Evolutionary conservation across 345 rosid species (phyloP).

Genomic region (Linum usitatissimum): DNA sequence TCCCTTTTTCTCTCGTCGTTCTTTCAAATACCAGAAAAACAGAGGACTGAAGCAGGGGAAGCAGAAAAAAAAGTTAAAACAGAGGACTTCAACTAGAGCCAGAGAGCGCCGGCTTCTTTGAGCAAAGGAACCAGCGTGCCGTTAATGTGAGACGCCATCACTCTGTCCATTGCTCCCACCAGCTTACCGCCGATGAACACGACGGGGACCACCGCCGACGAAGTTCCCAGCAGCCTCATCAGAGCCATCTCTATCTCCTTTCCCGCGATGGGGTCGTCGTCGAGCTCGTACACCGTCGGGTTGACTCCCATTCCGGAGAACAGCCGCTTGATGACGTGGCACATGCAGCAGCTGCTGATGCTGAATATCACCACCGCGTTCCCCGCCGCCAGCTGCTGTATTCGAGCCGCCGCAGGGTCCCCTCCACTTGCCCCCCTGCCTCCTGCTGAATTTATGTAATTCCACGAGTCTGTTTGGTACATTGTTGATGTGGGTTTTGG

Average conservation of each 20-base stretch:
- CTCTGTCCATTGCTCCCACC: slow-evolving; percentile 81
- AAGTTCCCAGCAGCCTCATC: slow-evolving; percentile 37
- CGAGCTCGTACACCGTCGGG: slow-evolving; percentile 83
- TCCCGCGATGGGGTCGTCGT: slow-evolving; percentile 55
- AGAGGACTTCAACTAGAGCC: slow-evolving; percentile 38
- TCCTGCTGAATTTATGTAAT: background rate
- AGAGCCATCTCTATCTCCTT: slow-evolving; percentile 62
- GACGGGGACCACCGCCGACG: slow-evolving; percentile 69
- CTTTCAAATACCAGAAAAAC: background rate
- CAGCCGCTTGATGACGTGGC: slow-evolving; percentile 76
- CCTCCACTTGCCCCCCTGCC: slow-evolving; percentile 1
- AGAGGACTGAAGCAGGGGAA: background rate
- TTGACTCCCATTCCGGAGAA: slow-evolving; percentile 90
- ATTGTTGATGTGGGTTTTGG: slow-evolving; percentile 17
- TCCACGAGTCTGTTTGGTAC: slow-evolving; percentile 53
- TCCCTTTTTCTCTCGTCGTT: background rate
- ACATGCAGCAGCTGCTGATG: slow-evolving; percentile 91
- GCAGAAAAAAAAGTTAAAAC: background rate
- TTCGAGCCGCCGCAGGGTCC: slow-evolving; percentile 39
- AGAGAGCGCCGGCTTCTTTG: slow-evolving; percentile 85
- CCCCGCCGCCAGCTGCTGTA: slow-evolving; percentile 64
- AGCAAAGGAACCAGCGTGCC: slow-evolving; percentile 92
- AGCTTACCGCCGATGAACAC: slow-evolving; percentile 91
- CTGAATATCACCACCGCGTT: slow-evolving; percentile 89
- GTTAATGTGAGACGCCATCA: slow-evolving; percentile 89